Evolutionary conservation across 768 basidiomycete genomes (phyloP), one percentile per base, ranked within the genome.

Genomic region (Phaeolepiota aurea): DNA sequence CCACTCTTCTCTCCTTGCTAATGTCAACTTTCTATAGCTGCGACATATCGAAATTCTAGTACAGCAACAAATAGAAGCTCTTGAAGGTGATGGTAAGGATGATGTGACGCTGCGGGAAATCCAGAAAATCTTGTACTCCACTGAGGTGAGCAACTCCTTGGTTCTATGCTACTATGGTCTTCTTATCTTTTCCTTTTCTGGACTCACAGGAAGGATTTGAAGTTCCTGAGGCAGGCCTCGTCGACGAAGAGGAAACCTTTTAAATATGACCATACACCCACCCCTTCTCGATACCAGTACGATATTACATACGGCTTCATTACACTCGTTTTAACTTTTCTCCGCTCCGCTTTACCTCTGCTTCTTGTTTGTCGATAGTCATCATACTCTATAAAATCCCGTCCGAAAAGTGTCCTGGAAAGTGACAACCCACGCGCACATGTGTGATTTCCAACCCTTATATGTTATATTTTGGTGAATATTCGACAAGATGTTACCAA

Each of bases 11-110:
- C 10, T 12, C 10, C 9, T 33, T 20, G 20, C 18, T 1, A 0
- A 32, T 40, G 14, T 36, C 44, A 13, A 23, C 25, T 4, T 21
- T 13, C 11, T 30, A 18, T 22, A 98, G 91, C 76, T 99, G 41
- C 82, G 96, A 22, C 87, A 94, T 44, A 98, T 99, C 51, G 96
- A 99, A 63, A 86, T 98, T 49, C 68, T 97, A 20, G 89, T 87
- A 2, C 91, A 93, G 53, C 74, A 79, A 42, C 82, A 91, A 43
- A 41, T 78, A 32, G 89, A 90, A 51, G 59, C 58, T 2, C 66
- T 77, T 11, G 82, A 81, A 47, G 64, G 48, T 1, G 68, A 73
- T 4, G 75, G 70, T 4, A 71, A 75, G 44, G 75, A 77, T 5
- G 82, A 83, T 44, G 49, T 64, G 0, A 72, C 76, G 1, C 66